Percentiles rank a stretch among this genome's conserved stretches.
Evolutionary conservation across 2,329 filamentous ascomycete genomes (phyloP).

Genomic region (Fusarium stilboides): DNA sequence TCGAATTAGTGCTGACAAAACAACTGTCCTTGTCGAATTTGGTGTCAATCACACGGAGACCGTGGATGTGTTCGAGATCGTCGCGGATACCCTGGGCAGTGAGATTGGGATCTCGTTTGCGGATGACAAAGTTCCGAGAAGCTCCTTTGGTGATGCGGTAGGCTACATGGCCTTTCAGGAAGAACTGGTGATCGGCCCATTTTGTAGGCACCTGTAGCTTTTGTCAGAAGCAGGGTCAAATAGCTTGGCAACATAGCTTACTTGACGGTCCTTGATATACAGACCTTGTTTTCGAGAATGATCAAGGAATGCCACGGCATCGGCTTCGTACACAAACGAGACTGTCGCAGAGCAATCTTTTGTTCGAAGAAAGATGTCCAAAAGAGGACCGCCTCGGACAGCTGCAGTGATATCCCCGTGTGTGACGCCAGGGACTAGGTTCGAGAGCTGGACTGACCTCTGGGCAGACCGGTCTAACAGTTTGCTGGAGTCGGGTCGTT

Average conservation of each 20-base stretch:
- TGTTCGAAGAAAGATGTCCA: conserved; percentile 76
- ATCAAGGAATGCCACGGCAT: conserved; percentile 75
- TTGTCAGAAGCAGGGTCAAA: neutral
- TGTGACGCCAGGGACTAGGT: conserved; percentile 73
- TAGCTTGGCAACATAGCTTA: conserved; percentile 56
- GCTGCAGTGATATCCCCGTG: conserved; percentile 76
- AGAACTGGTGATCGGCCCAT: conserved; percentile 81
- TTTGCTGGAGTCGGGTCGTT: neutral
- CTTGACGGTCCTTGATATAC: conserved; percentile 77
- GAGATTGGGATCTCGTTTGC: conserved; percentile 69
- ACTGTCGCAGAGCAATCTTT: conserved; percentile 74
- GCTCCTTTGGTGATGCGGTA: conserved; percentile 76
- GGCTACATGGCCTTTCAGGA: conserved; percentile 73
- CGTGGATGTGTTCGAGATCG: conserved; percentile 87
- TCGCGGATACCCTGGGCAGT: conserved; percentile 77
- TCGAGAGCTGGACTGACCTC: conserved; percentile 74
- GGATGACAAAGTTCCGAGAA: conserved; percentile 81
- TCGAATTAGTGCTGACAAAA: conserved; percentile 82
- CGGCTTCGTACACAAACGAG: conserved; percentile 77
- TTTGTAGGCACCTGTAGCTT: conserved; percentile 72
- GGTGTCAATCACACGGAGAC: conserved; percentile 79
- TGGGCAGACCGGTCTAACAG: conserved; percentile 56
- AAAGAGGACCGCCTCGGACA: conserved; percentile 78
- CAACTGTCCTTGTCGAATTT: conserved; percentile 71
- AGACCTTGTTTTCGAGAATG: conserved; percentile 76